phyloP scores from a whole-genome alignment of 2,329 filamentous ascomycete genomes.

The Beauveria sp. region DNA sequence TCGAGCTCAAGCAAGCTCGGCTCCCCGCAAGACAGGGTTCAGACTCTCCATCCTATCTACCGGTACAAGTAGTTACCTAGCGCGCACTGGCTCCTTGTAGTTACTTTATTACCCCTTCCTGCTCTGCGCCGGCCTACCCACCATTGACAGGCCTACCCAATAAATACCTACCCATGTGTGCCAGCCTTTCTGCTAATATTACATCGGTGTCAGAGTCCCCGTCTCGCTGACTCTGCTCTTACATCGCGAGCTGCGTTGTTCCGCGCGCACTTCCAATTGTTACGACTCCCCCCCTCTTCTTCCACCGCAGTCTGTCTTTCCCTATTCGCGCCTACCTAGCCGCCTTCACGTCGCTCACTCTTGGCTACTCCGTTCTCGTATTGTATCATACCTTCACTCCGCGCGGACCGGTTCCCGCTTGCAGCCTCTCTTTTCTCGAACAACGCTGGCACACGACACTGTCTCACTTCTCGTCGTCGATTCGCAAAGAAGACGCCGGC shows the following conservation, averaged over 20 bases:
- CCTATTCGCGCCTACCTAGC: slow-evolving; percentile 1
- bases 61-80: too few species aligned
- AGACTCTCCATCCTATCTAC: too few species aligned
- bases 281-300: slow-evolving; percentile 3
- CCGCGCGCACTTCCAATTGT: slow-evolving; percentile 1
- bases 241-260: slow-evolving; percentile 5
- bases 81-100: too few species aligned
- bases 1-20: too few species aligned
- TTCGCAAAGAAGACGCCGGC: neutral
- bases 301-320: neutral
- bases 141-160: too few species aligned
- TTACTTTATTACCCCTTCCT: too few species aligned
- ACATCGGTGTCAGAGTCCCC: neutral
- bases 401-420: neutral
- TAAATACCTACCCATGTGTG: too few species aligned
- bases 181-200: neutral
- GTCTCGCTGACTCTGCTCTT: neutral
- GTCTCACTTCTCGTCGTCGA: neutral
- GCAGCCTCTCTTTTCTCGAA: neutral
- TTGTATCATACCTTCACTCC: neutral
- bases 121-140: too few species aligned
- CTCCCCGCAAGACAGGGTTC: too few species aligned
- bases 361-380: neutral
- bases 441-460: neutral
- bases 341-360: slow-evolving; percentile 4